Evolutionary conservation across 2,329 filamentous ascomycete species (phyloP).

Genomic region (Epichloe glyceriae): DNA sequence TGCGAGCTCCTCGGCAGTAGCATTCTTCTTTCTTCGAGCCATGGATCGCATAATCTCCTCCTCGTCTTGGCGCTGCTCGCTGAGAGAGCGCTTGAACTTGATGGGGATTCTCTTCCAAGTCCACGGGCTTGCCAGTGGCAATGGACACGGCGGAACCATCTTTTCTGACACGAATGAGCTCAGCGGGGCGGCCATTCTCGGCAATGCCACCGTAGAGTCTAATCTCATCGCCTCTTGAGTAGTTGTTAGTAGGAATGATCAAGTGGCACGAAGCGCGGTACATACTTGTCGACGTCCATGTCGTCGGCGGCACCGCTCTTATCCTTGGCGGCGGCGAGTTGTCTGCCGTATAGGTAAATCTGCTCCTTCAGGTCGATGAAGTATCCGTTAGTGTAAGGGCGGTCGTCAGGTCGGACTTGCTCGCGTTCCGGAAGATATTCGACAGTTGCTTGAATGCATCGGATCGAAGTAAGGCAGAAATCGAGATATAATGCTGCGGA

Average conservation of each 20-base stretch:
- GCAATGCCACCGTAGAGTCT: slow-evolving; percentile 70
- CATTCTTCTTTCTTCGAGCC: slow-evolving; percentile 91
- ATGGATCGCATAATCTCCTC: slow-evolving; percentile 81
- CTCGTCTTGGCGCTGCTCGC: slow-evolving; percentile 61
- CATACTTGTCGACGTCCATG: slow-evolving; percentile 47
- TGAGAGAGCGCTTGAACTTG: slow-evolving; percentile 52
- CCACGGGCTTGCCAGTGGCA: slow-evolving; percentile 53
- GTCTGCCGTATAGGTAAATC: slow-evolving; percentile 77
- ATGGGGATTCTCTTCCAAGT: slow-evolving; percentile 34
- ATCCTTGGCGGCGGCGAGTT: slow-evolving; percentile 64
- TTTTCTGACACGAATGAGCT: slow-evolving; percentile 72
- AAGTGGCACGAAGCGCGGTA: slow-evolving; percentile 19
- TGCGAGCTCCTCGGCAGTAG: slow-evolving; percentile 69
- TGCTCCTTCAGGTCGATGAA: slow-evolving; percentile 94
- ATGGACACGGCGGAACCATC: slow-evolving; percentile 71
- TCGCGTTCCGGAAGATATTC: slow-evolving; percentile 76
- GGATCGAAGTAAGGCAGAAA: slow-evolving; percentile 84
- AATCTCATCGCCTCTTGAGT: slow-evolving; percentile 47
- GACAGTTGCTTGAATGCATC: slow-evolving; percentile 80
- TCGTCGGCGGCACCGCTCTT: slow-evolving; percentile 45
- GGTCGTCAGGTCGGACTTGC: slow-evolving; percentile 70
- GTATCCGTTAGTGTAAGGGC: slow-evolving; percentile 89
- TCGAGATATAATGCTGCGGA: slow-evolving; percentile 59
- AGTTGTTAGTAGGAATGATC: slow-evolving; percentile 16
- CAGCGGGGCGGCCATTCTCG: slow-evolving; percentile 68